phyloP scores from a whole-genome alignment of 257 asterid genomes.

The Solanum corneliomulleri region DNA sequence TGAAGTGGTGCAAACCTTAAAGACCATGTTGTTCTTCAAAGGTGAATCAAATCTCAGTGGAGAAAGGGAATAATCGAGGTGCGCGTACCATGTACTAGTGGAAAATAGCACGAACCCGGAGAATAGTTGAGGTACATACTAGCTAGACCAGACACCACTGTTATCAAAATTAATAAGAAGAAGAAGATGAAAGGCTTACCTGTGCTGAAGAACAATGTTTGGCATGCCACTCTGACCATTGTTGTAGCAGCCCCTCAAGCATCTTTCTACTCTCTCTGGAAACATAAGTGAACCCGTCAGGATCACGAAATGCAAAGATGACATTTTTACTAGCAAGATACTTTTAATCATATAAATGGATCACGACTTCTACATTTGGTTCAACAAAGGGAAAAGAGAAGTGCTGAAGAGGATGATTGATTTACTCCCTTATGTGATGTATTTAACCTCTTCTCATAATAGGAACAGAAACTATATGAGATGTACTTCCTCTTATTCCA shows the following conservation, averaged over 20 bases:
- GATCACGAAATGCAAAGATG: not conserved
- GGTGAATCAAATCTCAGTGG: not conserved
- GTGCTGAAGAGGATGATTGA: not conserved
- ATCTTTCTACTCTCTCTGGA: conserved; percentile 79
- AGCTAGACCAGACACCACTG: not conserved
- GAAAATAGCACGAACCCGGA: not conserved
- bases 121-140: not conserved
- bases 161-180: not conserved
- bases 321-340: not conserved
- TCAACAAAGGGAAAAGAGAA: not conserved
- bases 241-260: conserved; percentile 75
- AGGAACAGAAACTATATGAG: not conserved
- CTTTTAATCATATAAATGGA: not conserved
- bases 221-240: conserved; percentile 93
- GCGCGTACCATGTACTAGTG: not conserved
- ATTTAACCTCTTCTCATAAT: not conserved
- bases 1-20: not conserved
- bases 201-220: conserved; percentile 43
- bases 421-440: not conserved
- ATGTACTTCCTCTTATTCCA: not conserved
- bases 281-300: conserved; percentile 1
- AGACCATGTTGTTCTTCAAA: not conserved
- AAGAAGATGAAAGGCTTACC: conserved; percentile 24
- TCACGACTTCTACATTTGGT: not conserved
- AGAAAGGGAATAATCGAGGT: not conserved